Evolutionary conservation across 352 stramenopile species (phyloP).

Genomic region (Globisporangium viniferum): DNA sequence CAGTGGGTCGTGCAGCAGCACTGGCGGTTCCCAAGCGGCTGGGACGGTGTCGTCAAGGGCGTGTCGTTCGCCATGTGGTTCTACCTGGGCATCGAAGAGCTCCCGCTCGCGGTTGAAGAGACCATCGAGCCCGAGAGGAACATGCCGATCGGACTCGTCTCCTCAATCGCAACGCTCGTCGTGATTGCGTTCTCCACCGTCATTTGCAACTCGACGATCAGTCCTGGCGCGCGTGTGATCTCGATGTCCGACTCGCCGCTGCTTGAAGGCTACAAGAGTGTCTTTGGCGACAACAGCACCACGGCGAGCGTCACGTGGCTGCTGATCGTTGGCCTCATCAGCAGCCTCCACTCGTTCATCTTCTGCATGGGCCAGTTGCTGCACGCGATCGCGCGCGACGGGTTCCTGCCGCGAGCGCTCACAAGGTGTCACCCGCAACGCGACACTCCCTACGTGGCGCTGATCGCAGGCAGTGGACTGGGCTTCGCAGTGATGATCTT

Average conservation of each 20-base stretch:
- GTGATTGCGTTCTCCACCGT: conserved; percentile 54
- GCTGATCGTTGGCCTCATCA: conserved; percentile 58
- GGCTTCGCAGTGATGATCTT: conserved; percentile 43
- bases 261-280: conserved; percentile 56
- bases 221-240: conserved; percentile 36
- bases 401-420: conserved; percentile 48
- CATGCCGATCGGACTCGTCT: conserved; percentile 54
- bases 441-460: conserved; percentile 48
- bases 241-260: conserved; percentile 46
- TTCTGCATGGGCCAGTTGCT: conserved; percentile 74
- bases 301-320: conserved; percentile 68
- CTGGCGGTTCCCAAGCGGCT: conserved; percentile 41
- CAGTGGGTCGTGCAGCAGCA: conserved; percentile 42
- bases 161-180: conserved; percentile 50
- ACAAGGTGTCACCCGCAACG: conserved; percentile 30
- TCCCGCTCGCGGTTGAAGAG: conserved; percentile 61
- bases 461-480: conserved; percentile 44
- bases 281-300: conserved; percentile 66
- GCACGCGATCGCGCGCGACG: conserved; percentile 62
- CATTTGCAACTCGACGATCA: conserved; percentile 66
- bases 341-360: conserved; percentile 76
- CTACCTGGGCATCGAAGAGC: conserved; percentile 66
- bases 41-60: conserved; percentile 44
- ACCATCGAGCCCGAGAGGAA: conserved; percentile 60
- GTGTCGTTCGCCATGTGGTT: conserved; percentile 73